Base-by-base conservation (phyloP, 805 yeast species). In the Lipomyces mesembrius region DNA sequence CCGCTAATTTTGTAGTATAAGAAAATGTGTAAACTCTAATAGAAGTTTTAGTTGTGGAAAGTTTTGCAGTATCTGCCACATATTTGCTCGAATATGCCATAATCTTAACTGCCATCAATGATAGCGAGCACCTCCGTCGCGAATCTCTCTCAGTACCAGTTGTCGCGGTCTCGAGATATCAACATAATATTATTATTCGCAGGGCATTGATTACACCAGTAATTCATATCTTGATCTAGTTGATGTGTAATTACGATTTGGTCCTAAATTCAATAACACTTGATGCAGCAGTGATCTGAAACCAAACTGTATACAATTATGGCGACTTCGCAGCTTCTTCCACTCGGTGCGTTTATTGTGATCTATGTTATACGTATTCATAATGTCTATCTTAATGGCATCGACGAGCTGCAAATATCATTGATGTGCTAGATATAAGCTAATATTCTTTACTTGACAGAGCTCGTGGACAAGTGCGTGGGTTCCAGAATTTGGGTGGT, bases 381-480 rank as follows among this genome's bases (percentile, higher is more conserved):
- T 25, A 20, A 49, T 32, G 59, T 20, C 27, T n/a, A 7, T 22
- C 12, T 56, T 14, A 14, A 32, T 14, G 27, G 20, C 35, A 22
- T 57, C 37, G 49, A n/a, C 32, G 32, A 29, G 32, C 32, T 29
- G 59, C n/a, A 14, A n/a, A 43, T n/a, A 9, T 17, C 53, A 57
- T 22, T 43, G 14, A 20, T 34, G 22, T 17, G 29, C 20, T 25
- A 22, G 55, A 17, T 1, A 29, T 22, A 17, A n/a, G 25, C 54
- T 46, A 17, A 32, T 25, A 14, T 20, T 17, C 17, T 22, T 17
- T 7, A 89, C 60, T 97, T 97, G 4, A 81, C 92, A 68, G 98
- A 93, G 77, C 84, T 92, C 60, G 90, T 94, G 52, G 98, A 95
- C 78, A 89, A 88, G 77, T 87, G 93, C 68, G 87, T 94, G 51